Conservation (phyloP, 2,329 filamentous ascomycete species). For the Cladosporium sp. region DNA sequence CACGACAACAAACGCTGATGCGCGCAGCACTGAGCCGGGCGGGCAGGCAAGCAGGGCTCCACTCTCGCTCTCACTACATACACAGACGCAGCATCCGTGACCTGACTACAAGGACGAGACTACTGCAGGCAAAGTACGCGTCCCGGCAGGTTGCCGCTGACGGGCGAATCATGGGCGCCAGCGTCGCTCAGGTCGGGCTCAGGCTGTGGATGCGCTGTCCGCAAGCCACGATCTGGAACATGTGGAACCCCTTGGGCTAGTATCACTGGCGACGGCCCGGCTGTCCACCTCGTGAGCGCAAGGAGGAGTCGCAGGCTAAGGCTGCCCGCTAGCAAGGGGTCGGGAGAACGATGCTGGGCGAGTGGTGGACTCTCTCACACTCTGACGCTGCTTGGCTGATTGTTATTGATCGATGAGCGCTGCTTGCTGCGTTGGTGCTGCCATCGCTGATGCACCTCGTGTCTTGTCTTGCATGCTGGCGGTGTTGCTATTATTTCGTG, state of each 20-base stretch:
- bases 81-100: background rate
- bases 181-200: slow-evolving; percentile 4
- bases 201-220: slow-evolving; percentile 13
- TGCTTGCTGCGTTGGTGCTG: background rate
- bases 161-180: slow-evolving; percentile 1
- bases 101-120: background rate
- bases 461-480: background rate
- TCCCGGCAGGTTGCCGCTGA: background rate
- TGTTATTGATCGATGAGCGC: background rate
- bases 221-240: slow-evolving; percentile 15
- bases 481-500: background rate
- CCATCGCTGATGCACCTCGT: background rate
- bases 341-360: background rate
- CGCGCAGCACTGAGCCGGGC: slow-evolving; percentile 1
- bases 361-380: background rate
- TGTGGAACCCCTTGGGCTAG: background rate
- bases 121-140: slow-evolving; percentile 6
- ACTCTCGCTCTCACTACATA: background rate
- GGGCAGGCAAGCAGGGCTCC: slow-evolving; percentile 6
- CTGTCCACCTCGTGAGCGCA: slow-evolving; percentile 11
- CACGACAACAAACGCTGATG: slow-evolving; percentile 9
- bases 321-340: background rate
- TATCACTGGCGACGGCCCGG: slow-evolving; percentile 10
- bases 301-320: background rate
- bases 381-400: slow-evolving; percentile 4